These are phyloP conservation scores for Phycomyces blakesleeanus DNA, from an alignment of 192 early-diverging fungal genomes.

Conservation along the genomic window DNA sequence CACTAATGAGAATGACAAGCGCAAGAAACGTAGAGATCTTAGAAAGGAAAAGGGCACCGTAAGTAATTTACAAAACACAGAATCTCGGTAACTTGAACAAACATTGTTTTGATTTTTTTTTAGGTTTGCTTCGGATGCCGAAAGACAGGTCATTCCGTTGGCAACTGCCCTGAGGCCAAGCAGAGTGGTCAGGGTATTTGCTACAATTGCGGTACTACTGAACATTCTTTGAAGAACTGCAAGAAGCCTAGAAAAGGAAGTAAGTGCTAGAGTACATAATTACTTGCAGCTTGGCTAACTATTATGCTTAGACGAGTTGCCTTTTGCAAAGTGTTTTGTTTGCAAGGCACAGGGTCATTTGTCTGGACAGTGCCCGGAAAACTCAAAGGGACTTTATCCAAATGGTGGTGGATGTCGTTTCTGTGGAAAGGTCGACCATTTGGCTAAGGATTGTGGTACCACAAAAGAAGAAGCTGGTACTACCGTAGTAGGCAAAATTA, in stretches of 20 bases:
- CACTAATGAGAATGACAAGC: constrained; percentile 1
- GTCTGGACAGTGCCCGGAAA: constrained; percentile 76
- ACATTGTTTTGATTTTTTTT: too few relatives aligned
- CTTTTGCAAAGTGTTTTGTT: constrained; percentile 85
- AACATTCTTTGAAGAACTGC: constrained; percentile 82
- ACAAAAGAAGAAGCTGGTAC: constrained; percentile 56
- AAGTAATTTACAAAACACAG: neutral
- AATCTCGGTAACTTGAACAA: too few relatives aligned
- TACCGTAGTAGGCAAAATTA: constrained; percentile 68
- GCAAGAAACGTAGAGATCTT: constrained; percentile 5
- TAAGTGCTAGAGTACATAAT: neutral
- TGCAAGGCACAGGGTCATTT: constrained; percentile 85
- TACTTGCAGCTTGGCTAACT: neutral
- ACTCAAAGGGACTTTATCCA: constrained; percentile 85
- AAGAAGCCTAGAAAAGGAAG: constrained; percentile 49
- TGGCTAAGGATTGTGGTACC: constrained; percentile 77
- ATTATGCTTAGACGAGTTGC: constrained; percentile 45
- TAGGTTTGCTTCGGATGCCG: constrained; percentile 86
- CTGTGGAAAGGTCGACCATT: constrained; percentile 84
- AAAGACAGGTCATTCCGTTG: constrained; percentile 77
- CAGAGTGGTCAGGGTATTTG: constrained; percentile 62
- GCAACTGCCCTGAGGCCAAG: constrained; percentile 69
- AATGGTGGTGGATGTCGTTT: constrained; percentile 88
- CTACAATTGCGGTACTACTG: constrained; percentile 84
- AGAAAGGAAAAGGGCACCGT: constrained; percentile 7